Evolutionary conservation across 225 moss, liverwort and hornwort species (phyloP), one percentile per base, ranked within the genome.

Genomic region (Rhytidiadelphus loreus): DNA sequence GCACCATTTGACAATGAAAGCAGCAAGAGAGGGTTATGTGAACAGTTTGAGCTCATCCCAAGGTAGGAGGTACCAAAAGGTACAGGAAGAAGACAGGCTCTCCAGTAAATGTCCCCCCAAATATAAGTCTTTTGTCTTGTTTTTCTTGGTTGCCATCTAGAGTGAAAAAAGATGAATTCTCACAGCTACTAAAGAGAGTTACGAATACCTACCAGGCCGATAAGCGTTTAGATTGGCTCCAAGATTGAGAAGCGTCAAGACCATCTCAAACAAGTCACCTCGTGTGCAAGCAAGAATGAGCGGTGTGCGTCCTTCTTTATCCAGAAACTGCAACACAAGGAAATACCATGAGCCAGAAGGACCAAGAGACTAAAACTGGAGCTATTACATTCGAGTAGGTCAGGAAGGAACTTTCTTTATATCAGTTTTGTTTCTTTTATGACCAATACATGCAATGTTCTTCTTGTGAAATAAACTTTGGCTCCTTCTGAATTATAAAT

Each of bases 241-340:
- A 69, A 96, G 94, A 87, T 94, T 93, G 75, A 99, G 94, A 71
- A 99, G 91, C 65, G 96, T 97, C 92, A 99, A 95, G 80, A 96
- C 98, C 98, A 99, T 99, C 88, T 96, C 98, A 74, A 96, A 96
- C 87, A 99, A 90, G 92, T 97, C 98, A 88, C 97, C 98, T 86
- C 97, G 98, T 21, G 97, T 97, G 88, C 98, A 99, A 76, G 98
- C 97, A 20, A 99, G 86, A 81, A 99, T 93, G 44, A 99, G 91
- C 63, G 98, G 98, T 60, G 98, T 99, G 68, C 97, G 95, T 82
- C 97, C 96, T 81, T 99, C 98, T 93, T 99, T 99, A 90, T 99
- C 98, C 87, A 93, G 74, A 92, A 91, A 97, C 98, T 98, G 94
- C 90, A 92, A 76, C 81, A 85, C 65, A 86, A 90, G 15, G 57